Evolutionary conservation across 345 rosid species (phyloP).

Genomic region (Reutealis trisperma): DNA sequence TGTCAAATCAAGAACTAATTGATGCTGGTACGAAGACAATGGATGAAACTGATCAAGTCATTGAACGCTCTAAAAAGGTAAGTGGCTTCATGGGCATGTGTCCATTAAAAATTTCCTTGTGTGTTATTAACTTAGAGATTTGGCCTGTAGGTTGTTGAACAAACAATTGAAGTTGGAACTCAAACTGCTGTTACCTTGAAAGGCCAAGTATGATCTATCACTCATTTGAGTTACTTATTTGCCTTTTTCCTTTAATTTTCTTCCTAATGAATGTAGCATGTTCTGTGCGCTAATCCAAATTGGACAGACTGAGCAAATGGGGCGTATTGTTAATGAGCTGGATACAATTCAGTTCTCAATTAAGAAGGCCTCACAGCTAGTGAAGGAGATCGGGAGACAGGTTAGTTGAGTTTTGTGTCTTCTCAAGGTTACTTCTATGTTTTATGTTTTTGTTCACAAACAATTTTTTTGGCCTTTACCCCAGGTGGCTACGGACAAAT

Average conservation of each 20-base stretch:
- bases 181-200: slow-evolving; percentile 86
- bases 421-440: slow-evolving; percentile 6
- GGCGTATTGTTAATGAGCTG: slow-evolving; percentile 89
- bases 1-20: slow-evolving; percentile 92
- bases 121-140: slow-evolving; percentile 24
- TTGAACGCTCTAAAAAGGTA: slow-evolving; percentile 92
- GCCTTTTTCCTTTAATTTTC: not conserved
- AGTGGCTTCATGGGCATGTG: slow-evolving; percentile 6
- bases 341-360: slow-evolving; percentile 97
- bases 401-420: slow-evolving; percentile 37
- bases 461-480: slow-evolving; percentile 12
- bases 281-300: slow-evolving; percentile 22
- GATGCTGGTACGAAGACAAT: slow-evolving; percentile 75
- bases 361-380: slow-evolving; percentile 97
- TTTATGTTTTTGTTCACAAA: not conserved
- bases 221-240: not conserved
- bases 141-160: slow-evolving; percentile 72
- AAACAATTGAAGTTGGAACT: slow-evolving; percentile 98
- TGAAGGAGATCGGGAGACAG: slow-evolving; percentile 99
- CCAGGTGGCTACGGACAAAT: slow-evolving; percentile 99
- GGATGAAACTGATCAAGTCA: slow-evolving; percentile 97
- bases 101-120: slow-evolving; percentile 7
- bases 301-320: slow-evolving; percentile 98
- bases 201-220: slow-evolving; percentile 61
- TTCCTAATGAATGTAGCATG: not conserved